phyloP scores from a whole-genome alignment of 805 yeast genomes.

The Starmerella vitae region DNA sequence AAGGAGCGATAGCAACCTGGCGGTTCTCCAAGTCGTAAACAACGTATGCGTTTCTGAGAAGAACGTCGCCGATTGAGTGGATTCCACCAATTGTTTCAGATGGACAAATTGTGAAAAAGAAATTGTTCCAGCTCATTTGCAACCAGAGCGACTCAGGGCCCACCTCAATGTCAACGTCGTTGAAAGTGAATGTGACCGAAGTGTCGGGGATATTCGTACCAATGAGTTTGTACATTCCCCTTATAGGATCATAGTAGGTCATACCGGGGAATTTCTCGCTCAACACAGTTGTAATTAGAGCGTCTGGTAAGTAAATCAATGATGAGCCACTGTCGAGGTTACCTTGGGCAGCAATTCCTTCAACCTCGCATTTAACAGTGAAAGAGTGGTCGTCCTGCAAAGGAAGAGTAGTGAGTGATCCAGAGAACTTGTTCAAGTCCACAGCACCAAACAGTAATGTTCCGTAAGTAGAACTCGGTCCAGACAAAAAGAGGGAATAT shows the following conservation, averaged over 20 bases:
- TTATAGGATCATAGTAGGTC: slow-evolving; percentile 3
- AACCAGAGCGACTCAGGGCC: slow-evolving; percentile 21
- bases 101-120: slow-evolving; percentile 9
- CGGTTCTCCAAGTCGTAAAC: slow-evolving; percentile 50
- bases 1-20: slow-evolving; percentile 45
- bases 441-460: slow-evolving; percentile 45
- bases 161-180: slow-evolving; percentile 16
- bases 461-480: slow-evolving; percentile 20
- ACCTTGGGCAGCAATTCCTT: slow-evolving; percentile 5
- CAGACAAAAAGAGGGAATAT: slow-evolving; percentile 36
- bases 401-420: slow-evolving; percentile 26
- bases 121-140: neutral
- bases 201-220: neutral
- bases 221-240: slow-evolving; percentile 1
- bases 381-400: neutral
- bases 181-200: slow-evolving; percentile 14
- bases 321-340: slow-evolving; percentile 41
- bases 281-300: slow-evolving; percentile 6
- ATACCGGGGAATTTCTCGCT: neutral
- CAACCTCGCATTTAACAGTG: slow-evolving; percentile 9
- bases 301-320: slow-evolving; percentile 32
- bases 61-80: slow-evolving; percentile 47
- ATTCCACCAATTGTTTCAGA: slow-evolving; percentile 11
- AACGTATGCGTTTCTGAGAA: slow-evolving; percentile 49
- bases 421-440: slow-evolving; percentile 47